Conservation (phyloP, 345 rosid species). For the Syzygium aromaticum region DNA sequence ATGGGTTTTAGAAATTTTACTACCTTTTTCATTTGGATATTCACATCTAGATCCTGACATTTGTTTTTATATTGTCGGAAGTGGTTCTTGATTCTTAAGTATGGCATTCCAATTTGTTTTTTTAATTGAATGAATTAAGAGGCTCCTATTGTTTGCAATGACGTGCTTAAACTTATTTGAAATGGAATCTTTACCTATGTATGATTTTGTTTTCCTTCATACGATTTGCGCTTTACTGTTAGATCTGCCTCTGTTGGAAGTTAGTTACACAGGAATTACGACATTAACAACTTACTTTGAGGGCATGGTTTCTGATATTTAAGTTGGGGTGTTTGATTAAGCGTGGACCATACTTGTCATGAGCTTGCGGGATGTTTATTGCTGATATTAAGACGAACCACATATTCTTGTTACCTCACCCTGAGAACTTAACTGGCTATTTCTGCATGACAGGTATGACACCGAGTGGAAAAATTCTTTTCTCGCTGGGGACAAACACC, state of each 20-base stretch:
- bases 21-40: neutral
- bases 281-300: no score
- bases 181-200: no score
- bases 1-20: no score
- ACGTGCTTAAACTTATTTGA: no score
- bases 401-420: neutral
- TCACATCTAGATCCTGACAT: neutral
- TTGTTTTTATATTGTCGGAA: neutral
- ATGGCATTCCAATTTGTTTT: neutral
- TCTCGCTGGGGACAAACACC: conserved; percentile 85
- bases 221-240: no score
- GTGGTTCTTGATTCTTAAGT: no score
- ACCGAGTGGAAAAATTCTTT: conserved; percentile 80
- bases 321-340: neutral
- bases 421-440: neutral
- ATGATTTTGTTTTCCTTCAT: no score
- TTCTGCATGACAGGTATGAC: conserved; percentile 46
- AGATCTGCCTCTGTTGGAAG: no score
- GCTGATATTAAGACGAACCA: neutral
- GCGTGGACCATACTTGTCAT: neutral
- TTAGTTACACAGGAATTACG: no score
- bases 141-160: no score
- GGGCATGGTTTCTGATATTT: neutral
- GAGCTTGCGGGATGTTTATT: neutral
- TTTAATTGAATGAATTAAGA: neutral